Conservation (phyloP, 2,329 filamentous ascomycete species). For the Paracoccidioides lutzii region DNA sequence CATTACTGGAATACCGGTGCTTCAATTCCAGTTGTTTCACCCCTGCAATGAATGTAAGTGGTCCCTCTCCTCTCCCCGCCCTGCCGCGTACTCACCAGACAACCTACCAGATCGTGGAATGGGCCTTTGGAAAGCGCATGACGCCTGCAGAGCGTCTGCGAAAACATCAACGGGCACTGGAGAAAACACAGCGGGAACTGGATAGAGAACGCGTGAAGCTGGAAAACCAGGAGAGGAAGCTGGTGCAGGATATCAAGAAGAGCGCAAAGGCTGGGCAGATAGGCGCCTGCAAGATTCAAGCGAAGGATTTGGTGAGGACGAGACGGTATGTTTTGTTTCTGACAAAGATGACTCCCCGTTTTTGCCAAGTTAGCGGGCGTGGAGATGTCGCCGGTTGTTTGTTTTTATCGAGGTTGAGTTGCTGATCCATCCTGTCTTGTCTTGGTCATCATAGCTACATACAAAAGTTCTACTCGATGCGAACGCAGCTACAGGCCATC, state of each 20-base stretch:
- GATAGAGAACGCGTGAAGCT: slow-evolving; percentile 91
- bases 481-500: slow-evolving; percentile 91
- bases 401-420: background rate
- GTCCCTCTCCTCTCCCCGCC: background rate
- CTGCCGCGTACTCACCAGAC: background rate
- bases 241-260: slow-evolving; percentile 93
- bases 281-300: slow-evolving; percentile 96
- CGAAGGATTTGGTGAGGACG: slow-evolving; percentile 89
- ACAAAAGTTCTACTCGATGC: slow-evolving; percentile 97
- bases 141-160: slow-evolving; percentile 60
- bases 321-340: slow-evolving; percentile 44
- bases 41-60: slow-evolving; percentile 30
- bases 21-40: background rate
- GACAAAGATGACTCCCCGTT: too few species aligned
- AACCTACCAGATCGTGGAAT: slow-evolving; percentile 71
- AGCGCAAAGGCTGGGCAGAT: slow-evolving; percentile 97
- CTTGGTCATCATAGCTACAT: slow-evolving; percentile 55
- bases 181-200: slow-evolving; percentile 93
- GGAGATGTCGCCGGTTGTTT: background rate
- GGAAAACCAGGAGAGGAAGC: slow-evolving; percentile 97
- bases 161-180: slow-evolving; percentile 83
- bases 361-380: background rate
- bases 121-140: slow-evolving; percentile 98
- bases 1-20: background rate
- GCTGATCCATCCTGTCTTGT: background rate